phyloP scores from a whole-genome alignment of 192 early-diverging fungal species.

The Backusella tarrabulga region DNA sequence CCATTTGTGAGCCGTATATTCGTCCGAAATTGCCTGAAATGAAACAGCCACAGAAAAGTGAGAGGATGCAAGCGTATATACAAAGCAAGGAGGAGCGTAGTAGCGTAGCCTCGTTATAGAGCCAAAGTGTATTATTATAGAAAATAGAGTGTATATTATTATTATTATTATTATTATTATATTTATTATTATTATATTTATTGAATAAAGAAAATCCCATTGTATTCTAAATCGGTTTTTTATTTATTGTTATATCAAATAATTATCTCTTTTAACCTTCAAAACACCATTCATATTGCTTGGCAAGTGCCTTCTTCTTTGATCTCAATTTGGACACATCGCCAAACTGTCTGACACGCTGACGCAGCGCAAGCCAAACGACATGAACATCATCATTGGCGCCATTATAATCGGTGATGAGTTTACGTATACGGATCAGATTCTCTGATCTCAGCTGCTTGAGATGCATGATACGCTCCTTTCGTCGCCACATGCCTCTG shows the following conservation, averaged over 20 bases:
- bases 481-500: constrained; percentile 38
- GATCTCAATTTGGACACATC: constrained; percentile 9
- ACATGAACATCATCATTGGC: constrained; percentile 20
- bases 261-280: constrained; percentile 11
- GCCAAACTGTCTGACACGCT: constrained; percentile 18
- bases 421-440: constrained; percentile 1
- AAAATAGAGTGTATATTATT: not conserved
- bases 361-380: constrained; percentile 24
- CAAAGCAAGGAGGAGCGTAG: not conserved
- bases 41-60: not conserved
- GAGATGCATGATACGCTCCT: constrained; percentile 26
- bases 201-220: not conserved
- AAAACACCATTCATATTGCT: constrained; percentile 36
- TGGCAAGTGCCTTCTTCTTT: constrained; percentile 12
- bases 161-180: not conserved
- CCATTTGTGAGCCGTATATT: not conserved
- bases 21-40: constrained; percentile 6
- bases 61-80: constrained; percentile 6
- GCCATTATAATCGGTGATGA: constrained; percentile 14
- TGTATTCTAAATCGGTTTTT: not conserved
- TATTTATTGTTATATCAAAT: not conserved
- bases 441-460: constrained; percentile 28
- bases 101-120: not conserved
- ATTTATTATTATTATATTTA: not conserved
- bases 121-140: not conserved